These are phyloP conservation scores for Dalbergia cochinchinensis DNA, from an alignment of 306 rosid genomes.

Conservation along the genomic window DNA sequence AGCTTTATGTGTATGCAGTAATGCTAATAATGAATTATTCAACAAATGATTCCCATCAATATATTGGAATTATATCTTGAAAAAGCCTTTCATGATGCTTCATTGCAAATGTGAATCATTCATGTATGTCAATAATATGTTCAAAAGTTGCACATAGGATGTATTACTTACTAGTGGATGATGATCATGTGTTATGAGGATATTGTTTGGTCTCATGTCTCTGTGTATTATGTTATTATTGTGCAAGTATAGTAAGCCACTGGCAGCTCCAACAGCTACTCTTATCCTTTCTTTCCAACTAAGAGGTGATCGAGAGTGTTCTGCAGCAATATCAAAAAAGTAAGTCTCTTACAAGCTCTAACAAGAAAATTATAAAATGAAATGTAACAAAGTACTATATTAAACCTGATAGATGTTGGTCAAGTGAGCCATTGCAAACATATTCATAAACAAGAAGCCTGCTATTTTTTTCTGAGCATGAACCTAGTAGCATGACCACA, in stretches of 20 bases:
- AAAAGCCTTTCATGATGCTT: not conserved
- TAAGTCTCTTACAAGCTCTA: not conserved
- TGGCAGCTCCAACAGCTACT: slow-evolving; percentile 80
- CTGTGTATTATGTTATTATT: slow-evolving; percentile 78
- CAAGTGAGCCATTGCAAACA: slow-evolving; percentile 89
- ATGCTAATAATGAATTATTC: not conserved
- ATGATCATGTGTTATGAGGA: slow-evolving; percentile 83
- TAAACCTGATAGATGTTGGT: slow-evolving; percentile 68
- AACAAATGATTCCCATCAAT: not conserved
- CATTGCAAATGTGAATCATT: not conserved
- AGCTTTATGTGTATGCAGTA: not conserved
- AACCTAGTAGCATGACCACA: slow-evolving; percentile 81
- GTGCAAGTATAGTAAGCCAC: slow-evolving; percentile 80
- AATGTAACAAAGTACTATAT: not conserved
- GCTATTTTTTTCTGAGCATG: slow-evolving; percentile 71
- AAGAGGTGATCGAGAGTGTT: slow-evolving; percentile 54
- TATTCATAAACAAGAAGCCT: slow-evolving; percentile 92
- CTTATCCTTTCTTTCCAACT: slow-evolving; percentile 82
- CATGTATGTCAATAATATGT: not conserved
- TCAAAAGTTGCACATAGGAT: slow-evolving; percentile 28
- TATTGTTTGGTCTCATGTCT: slow-evolving; percentile 86
- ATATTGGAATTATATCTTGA: not conserved
- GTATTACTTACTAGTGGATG: slow-evolving; percentile 68
- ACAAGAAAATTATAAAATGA: not conserved
- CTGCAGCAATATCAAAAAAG: slow-evolving; percentile 52